Evolutionary conservation across 768 basidiomycete genomes (phyloP).

Genomic region (Lactarius deliciosus): DNA sequence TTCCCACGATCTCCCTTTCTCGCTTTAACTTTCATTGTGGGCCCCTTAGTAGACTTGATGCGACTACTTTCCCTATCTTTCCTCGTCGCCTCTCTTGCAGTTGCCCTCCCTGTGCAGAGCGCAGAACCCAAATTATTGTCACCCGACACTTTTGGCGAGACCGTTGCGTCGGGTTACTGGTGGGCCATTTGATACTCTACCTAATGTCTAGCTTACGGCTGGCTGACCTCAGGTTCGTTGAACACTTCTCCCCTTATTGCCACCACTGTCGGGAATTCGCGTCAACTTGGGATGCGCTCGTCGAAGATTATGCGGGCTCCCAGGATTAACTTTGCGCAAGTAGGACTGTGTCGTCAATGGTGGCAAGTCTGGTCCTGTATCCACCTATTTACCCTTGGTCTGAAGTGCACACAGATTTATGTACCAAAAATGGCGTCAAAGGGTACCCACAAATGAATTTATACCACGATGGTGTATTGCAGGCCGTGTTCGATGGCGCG

Average conservation of each 20-base stretch:
- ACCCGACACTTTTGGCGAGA: conserved; percentile 56
- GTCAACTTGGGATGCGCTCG: conserved; percentile 78
- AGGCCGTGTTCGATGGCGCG: conserved; percentile 54
- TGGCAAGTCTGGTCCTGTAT: conserved; percentile 48
- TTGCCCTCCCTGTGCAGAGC: conserved; percentile 32
- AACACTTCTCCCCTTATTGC: conserved; percentile 88
- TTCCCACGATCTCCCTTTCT: conserved; percentile 22
- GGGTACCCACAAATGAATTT: conserved; percentile 79
- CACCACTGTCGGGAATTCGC: conserved; percentile 75
- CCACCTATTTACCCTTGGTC: neutral
- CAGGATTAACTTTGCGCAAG: conserved; percentile 70
- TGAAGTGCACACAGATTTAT: conserved; percentile 61
- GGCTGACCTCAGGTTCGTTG: conserved; percentile 58
- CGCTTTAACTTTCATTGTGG: neutral
- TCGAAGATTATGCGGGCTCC: conserved; percentile 48
- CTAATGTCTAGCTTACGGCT: neutral
- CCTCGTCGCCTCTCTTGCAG: conserved; percentile 26
- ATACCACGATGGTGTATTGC: conserved; percentile 62
- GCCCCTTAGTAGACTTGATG: conserved; percentile 7
- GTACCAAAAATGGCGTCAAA: conserved; percentile 61
- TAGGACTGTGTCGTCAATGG: conserved; percentile 78
- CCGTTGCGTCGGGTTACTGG: conserved; percentile 62
- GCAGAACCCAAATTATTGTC: conserved; percentile 42
- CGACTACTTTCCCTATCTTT: conserved; percentile 21
- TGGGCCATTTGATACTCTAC: conserved; percentile 33